A percentile compares a stretch with the other conserved stretches of the same genome.
Evolutionary conservation across 495 filamentous ascomycete genomes (phyloP).

Genomic region (Hyaloscypha finlandica): DNA sequence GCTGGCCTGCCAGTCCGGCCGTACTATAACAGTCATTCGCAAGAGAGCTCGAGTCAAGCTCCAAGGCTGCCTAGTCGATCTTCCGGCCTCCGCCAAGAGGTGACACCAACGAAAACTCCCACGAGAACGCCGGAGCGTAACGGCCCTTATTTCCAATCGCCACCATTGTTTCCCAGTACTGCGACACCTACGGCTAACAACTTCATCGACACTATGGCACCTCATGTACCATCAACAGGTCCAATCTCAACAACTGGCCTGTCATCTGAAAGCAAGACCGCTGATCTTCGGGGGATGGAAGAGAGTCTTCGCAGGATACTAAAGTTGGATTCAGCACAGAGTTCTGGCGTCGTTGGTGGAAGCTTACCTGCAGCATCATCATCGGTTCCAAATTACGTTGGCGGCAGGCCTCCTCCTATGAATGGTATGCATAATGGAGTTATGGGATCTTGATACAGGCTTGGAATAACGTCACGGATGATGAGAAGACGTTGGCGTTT

Average conservation of each 20-base stretch:
- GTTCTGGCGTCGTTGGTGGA: constrained; percentile 18
- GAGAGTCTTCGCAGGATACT: constrained; percentile 51
- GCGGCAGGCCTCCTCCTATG: constrained; percentile 28
- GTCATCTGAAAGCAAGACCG: constrained; percentile 29
- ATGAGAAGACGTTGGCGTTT: constrained; percentile 24
- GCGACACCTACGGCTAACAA: background rate
- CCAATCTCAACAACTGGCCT: constrained; percentile 9
- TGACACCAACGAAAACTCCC: constrained; percentile 30
- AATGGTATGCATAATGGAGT: constrained; percentile 31
- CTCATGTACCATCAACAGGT: constrained; percentile 5
- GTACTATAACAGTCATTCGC: constrained; percentile 15
- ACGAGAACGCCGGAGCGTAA: constrained; percentile 23
- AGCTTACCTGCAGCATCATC: constrained; percentile 18
- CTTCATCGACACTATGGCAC: background rate
- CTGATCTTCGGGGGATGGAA: constrained; percentile 47
- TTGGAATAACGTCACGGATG: constrained; percentile 15
- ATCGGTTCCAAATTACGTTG: constrained; percentile 29
- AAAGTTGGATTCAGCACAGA: constrained; percentile 41
- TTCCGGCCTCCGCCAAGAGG: constrained; percentile 33
- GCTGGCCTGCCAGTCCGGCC: constrained; percentile 1
- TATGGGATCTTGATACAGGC: constrained; percentile 27
- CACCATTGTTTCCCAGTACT: background rate
- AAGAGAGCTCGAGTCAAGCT: constrained; percentile 4
- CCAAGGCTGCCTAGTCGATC: constrained; percentile 18
- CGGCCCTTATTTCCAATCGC: constrained; percentile 14